These are phyloP conservation scores for Allomyces arbusculus DNA, from an alignment of 192 early-diverging fungal species.

Conservation along the genomic window DNA sequence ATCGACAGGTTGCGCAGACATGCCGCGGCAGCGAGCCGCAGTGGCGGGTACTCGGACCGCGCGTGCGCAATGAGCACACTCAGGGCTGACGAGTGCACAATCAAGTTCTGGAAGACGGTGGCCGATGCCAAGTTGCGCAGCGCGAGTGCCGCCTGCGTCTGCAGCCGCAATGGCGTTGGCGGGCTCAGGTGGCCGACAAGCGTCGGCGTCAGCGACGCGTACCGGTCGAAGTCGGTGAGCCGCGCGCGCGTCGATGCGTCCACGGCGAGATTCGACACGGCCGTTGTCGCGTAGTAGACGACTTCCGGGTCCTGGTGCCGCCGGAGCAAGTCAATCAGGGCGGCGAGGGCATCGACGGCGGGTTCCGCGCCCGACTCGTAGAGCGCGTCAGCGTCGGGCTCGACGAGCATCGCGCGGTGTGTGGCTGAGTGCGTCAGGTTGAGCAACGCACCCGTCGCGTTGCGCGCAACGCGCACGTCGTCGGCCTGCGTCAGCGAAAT, in stretches of 20 bases:
- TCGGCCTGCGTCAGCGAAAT: slow-evolving; percentile 52
- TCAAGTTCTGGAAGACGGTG: slow-evolving; percentile 36
- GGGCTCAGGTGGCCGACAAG: slow-evolving; percentile 60
- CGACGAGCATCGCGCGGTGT: neutral
- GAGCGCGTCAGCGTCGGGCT: slow-evolving; percentile 31
- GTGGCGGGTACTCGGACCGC: slow-evolving; percentile 48
- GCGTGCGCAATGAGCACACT: slow-evolving; percentile 49
- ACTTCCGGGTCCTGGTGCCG: slow-evolving; percentile 60
- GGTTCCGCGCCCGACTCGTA: slow-evolving; percentile 62
- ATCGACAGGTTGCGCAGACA: slow-evolving; percentile 82
- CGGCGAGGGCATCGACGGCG: slow-evolving; percentile 44
- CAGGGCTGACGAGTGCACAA: slow-evolving; percentile 55
- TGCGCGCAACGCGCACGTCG: slow-evolving; percentile 69
- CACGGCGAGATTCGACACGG: slow-evolving; percentile 74
- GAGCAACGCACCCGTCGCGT: slow-evolving; percentile 72
- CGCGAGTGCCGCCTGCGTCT: slow-evolving; percentile 72
- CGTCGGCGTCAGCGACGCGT: slow-evolving; percentile 39
- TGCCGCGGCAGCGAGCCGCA: slow-evolving; percentile 64
- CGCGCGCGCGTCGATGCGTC: slow-evolving; percentile 45
- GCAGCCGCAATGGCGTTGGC: slow-evolving; percentile 48
- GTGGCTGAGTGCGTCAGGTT: slow-evolving; percentile 74
- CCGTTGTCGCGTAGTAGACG: slow-evolving; percentile 77
- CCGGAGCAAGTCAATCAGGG: slow-evolving; percentile 46
- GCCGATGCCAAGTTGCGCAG: slow-evolving; percentile 56
- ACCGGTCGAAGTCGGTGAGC: slow-evolving; percentile 44